Base-by-base conservation (phyloP, 768 basidiomycete genomes). In the Suillus cothurnatus region DNA sequence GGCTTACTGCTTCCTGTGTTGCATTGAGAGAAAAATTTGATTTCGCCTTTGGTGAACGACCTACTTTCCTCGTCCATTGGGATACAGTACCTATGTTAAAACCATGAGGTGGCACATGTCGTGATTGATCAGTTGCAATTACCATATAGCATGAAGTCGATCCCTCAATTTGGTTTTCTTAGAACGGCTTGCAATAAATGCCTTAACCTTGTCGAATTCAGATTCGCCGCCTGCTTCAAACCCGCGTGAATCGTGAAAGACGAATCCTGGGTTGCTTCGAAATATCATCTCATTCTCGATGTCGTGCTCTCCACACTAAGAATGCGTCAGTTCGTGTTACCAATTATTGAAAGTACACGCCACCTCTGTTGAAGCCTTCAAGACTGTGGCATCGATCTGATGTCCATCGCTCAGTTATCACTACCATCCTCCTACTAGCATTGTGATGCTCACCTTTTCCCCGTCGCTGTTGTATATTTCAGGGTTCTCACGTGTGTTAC, bases 81-180 rank as follows among this genome's bases (percentile, higher is more conserved):
- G 56, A 81, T 72, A 62, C 81, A 82, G 60, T 76, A 82, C 81
- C 81, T 82, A 61, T 23, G n/a, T 21, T 28, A 0, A 47, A 31
- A 53, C 12, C 23, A 15, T 36, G 34, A 55, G 38, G 28, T 59
- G 60, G 49, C 34, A 28, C 49, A 31, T 21, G 17, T 43, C 38
- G 0, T 3, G n/a, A 64, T 4, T 28, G 39, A 9, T 59, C 64
- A 43, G 67, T 28, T 50, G 1, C 6, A 26, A 50, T 26, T 59
- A 79, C 81, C 81, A 82, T 28, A 82, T 81, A 0, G 69, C 79
- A 72, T 82, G 80, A n/a, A 82, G 52, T 38, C 75, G 75, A 34
- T 79, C 64, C 19, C 69, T 52, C 0, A 75, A 61, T 12, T 64
- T 55, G 2, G n/a, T 66, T 1, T 58, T 45, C 4, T 67, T 67